phyloP scores from a whole-genome alignment of 805 yeast genomes.

The Wickerhamomyces subpelliculosus region DNA sequence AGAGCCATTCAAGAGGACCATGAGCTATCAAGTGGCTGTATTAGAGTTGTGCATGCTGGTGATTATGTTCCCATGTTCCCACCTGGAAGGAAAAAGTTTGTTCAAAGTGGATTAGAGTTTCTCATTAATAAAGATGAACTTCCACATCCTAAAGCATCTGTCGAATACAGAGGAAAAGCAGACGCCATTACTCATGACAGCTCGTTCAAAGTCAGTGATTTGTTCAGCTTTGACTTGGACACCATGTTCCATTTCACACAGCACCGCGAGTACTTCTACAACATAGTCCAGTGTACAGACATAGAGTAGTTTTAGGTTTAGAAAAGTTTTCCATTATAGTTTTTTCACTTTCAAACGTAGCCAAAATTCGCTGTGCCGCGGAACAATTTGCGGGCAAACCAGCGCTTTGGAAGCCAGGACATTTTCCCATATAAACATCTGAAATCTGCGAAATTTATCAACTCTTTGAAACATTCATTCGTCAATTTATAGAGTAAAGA shows the following conservation, averaged over 20 bases:
- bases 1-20: constrained; percentile 11
- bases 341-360: too few relatives aligned
- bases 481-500: too few relatives aligned
- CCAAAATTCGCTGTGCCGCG: too few relatives aligned
- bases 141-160: constrained; percentile 26
- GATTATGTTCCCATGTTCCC: constrained; percentile 60
- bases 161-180: constrained; percentile 12
- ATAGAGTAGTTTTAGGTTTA: background rate
- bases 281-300: constrained; percentile 12
- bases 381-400: too few relatives aligned
- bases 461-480: too few relatives aligned
- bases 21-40: constrained; percentile 28
- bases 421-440: too few relatives aligned
- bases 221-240: constrained; percentile 10
- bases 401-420: too few relatives aligned
- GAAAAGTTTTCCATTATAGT: too few relatives aligned
- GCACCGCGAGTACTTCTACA: constrained; percentile 15
- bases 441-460: too few relatives aligned
- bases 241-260: constrained; percentile 12
- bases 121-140: constrained; percentile 27
- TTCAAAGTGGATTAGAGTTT: constrained; percentile 28
- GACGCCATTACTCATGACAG: constrained; percentile 6
- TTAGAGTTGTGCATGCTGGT: constrained; percentile 49
- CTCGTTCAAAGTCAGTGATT: constrained; percentile 10
- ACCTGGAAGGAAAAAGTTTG: constrained; percentile 32